Evolutionary conservation across 805 yeast genomes (phyloP), one percentile per base, ranked within the genome.

Genomic region (Soucietia sequanensis): DNA sequence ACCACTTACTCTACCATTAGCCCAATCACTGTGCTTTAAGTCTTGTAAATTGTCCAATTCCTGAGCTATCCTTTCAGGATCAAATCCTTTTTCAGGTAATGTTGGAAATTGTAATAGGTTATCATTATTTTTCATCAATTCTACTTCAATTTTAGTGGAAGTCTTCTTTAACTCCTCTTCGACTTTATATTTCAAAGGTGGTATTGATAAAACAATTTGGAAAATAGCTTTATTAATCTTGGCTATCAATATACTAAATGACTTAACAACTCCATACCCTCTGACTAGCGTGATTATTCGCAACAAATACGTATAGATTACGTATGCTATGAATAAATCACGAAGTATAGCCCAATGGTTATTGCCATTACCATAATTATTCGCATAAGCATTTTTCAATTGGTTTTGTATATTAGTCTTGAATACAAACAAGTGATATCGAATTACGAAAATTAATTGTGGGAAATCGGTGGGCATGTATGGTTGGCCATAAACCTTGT

Each of bases 1-100:
- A 5, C 99, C 99, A 12, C 95, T 84, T 3, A 91, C 84, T 46
- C 79, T 73, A 4, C 99, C 99, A 27, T 71, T 68, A 53, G 81
- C 74, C 96, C 97, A 91, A 37, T 80, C 82, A 1, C 87, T 68
- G 45, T 84, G 87, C 37, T 80, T 73, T 44, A 89, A 51, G 0
- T 52, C 40, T 23, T 69, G 62, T 20, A 78, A 60, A 20, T 61
- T 57, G 23, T 77, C 74, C 38, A 93, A 60, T 38, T 80, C 78
- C 0, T 48, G 48, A 19, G 70, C 35, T 7, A 93, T 72, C 13
- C 58, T 59, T 1, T 54, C 58, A 11, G 70, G 65, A 2, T 72
- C 23, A 33, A 84, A 53, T 0, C 96, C 96, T 1, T 49, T 28
- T 2, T 47, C 51, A 0, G 98, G 98, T 4, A 91, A 56, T 23